These are phyloP conservation scores for Raphidocelis subcapitata DNA, from an alignment of 139 green algal species.

Conservation along the genomic window DNA sequence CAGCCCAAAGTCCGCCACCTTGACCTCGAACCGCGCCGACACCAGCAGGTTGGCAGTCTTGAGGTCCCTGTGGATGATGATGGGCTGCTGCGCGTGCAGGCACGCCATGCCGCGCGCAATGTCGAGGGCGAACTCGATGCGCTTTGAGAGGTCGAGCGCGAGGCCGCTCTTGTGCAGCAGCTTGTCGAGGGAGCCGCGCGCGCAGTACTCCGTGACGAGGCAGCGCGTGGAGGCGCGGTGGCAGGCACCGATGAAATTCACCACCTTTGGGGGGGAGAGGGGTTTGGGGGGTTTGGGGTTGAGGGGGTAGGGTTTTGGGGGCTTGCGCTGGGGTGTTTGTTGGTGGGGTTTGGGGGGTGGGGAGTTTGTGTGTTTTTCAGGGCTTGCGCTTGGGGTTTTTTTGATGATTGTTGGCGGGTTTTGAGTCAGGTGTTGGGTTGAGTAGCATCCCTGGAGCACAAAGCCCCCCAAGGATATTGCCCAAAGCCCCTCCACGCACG, in stretches of 20 bases:
- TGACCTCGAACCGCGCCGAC: conserved; percentile 54
- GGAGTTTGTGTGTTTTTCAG: too few species aligned
- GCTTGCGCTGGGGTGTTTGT: too few species aligned
- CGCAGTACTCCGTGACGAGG: conserved; percentile 62
- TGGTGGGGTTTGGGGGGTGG: too few species aligned
- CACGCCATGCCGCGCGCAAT: conserved; percentile 57
- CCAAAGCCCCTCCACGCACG: conserved; percentile 15
- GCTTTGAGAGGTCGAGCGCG: conserved; percentile 16
- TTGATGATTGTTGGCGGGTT: too few species aligned
- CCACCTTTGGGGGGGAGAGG: conserved; percentile 57
- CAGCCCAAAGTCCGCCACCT: conserved; percentile 62
- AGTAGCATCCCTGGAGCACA: too few species aligned
- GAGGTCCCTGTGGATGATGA: conserved; percentile 58
- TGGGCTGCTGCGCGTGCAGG: conserved; percentile 54
- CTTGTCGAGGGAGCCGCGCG: conserved; percentile 51
- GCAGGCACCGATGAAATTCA: conserved; percentile 46
- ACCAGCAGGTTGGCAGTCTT: conserved; percentile 67
- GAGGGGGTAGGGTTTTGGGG: too few species aligned
- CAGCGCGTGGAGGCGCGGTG: conserved; percentile 49
- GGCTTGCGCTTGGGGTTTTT: too few species aligned
- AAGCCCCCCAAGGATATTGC: too few species aligned
- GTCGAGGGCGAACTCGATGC: conserved; percentile 55
- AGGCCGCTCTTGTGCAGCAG: conserved; percentile 43
- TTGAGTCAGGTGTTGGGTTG: too few species aligned
- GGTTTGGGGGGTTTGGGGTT: too few species aligned